Evolutionary conservation across 768 basidiomycete species (phyloP).

Genomic region (Pholiota microspora): DNA sequence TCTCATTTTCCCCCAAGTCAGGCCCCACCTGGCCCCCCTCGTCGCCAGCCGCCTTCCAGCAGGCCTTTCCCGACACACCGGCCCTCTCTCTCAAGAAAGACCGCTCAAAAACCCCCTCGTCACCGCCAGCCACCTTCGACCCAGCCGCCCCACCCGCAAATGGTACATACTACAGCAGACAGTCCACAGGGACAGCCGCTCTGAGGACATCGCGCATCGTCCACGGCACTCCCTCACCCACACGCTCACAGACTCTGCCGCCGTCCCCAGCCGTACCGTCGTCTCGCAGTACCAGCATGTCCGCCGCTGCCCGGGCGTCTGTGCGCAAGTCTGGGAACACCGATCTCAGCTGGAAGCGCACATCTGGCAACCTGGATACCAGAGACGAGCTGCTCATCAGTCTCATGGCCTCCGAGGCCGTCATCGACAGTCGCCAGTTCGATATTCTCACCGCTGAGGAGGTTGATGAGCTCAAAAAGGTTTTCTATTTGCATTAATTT

Average conservation of each 20-base stretch:
- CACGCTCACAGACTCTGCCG: conserved; percentile 15
- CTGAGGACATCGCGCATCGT: background rate
- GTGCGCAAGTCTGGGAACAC: conserved; percentile 34
- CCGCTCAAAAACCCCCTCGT: conserved; percentile 30
- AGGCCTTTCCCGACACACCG: conserved; percentile 29
- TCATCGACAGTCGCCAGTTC: conserved; percentile 85
- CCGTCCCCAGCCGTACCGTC: conserved; percentile 39
- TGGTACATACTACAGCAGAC: conserved; percentile 22
- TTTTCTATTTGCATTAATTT: conserved; percentile 16
- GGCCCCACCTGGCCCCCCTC: conserved; percentile 47
- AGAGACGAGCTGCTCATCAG: conserved; percentile 87
- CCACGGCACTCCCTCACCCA: conserved; percentile 12
- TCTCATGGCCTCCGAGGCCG: conserved; percentile 89
- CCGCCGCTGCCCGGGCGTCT: conserved; percentile 26
- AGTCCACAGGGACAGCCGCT: conserved; percentile 13
- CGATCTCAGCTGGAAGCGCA: conserved; percentile 39
- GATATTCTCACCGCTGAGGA: conserved; percentile 64
- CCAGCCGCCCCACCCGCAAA: conserved; percentile 16
- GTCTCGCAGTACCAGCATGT: conserved; percentile 25
- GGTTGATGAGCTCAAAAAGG: conserved; percentile 53
- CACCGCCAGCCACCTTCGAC: background rate
- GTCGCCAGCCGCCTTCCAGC: conserved; percentile 33
- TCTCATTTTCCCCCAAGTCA: conserved; percentile 19
- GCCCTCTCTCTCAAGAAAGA: conserved; percentile 56
- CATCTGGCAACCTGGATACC: conserved; percentile 47